Conservation (phyloP, 2,329 filamentous ascomycete genomes). For the Ophiosphaerella korrae region DNA sequence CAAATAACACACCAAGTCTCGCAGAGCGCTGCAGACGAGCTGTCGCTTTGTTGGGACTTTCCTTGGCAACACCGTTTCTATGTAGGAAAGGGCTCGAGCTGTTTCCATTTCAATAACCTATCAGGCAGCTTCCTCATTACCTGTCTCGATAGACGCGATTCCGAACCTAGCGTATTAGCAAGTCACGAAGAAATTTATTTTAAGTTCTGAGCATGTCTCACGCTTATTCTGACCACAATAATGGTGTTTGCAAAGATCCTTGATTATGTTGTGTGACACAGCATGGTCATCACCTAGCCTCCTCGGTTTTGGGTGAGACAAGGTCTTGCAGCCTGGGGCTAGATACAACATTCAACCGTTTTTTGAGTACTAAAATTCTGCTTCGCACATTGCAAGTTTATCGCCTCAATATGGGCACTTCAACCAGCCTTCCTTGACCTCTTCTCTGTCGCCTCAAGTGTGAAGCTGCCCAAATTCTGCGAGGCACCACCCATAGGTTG, state of each 20-base stretch:
- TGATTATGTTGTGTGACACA: background rate
- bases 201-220: background rate
- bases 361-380: background rate
- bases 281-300: background rate
- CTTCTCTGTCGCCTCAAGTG: constrained; percentile 32
- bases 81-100: background rate
- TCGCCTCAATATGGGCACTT: constrained; percentile 9
- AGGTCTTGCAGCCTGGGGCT: background rate
- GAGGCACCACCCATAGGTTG: constrained; percentile 35
- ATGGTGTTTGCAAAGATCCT: background rate
- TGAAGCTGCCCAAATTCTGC: constrained; percentile 29
- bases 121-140: too few species aligned
- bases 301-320: background rate
- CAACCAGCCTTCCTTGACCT: constrained; percentile 31
- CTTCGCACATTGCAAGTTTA: constrained; percentile 13
- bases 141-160: too few species aligned
- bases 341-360: background rate
- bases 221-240: background rate
- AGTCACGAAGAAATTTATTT: background rate
- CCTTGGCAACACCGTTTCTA: background rate
- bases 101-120: background rate
- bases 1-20: too few species aligned
- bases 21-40: background rate
- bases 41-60: background rate
- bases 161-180: too few species aligned